Evolutionary conservation across 2,329 filamentous ascomycete genomes (phyloP).

Genomic region (Neurospora sp.): DNA sequence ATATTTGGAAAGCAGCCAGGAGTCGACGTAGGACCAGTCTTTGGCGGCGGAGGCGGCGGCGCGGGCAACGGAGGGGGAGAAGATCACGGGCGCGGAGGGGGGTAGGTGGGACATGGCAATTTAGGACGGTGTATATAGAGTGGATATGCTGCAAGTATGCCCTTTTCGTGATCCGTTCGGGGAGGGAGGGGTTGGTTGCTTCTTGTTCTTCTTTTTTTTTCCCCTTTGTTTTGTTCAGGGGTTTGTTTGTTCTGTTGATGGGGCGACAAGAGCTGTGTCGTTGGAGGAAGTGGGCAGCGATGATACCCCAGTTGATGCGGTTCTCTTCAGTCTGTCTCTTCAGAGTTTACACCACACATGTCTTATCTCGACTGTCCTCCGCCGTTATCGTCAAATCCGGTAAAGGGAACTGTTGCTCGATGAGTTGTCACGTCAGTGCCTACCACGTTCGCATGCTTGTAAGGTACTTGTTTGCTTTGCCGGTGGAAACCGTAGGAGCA

Average conservation of each 20-base stretch:
- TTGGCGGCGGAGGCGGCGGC: slow-evolving; percentile 74
- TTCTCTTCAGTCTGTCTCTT: neutral
- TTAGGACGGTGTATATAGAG: neutral
- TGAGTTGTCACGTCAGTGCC: neutral
- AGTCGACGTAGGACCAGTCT: slow-evolving; percentile 83
- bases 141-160: neutral
- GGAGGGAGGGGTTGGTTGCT: neutral
- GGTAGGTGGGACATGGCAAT: slow-evolving; percentile 29
- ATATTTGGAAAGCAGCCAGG: slow-evolving; percentile 41
- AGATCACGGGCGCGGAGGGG: slow-evolving; percentile 41
- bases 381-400: neutral
- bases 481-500: neutral
- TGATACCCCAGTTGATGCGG: neutral
- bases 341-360: neutral
- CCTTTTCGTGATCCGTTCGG: neutral
- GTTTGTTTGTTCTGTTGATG: neutral
- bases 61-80: slow-evolving; percentile 59
- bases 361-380: neutral
- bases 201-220: neutral
- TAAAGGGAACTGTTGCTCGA: neutral
- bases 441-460: neutral
- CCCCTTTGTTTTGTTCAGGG: neutral
- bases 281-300: neutral
- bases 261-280: neutral
- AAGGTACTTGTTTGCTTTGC: neutral